Evolutionary conservation across 2,329 filamentous ascomycete species (phyloP), one percentile per base, ranked within the genome.

Genomic region (Exophiala sp.): DNA sequence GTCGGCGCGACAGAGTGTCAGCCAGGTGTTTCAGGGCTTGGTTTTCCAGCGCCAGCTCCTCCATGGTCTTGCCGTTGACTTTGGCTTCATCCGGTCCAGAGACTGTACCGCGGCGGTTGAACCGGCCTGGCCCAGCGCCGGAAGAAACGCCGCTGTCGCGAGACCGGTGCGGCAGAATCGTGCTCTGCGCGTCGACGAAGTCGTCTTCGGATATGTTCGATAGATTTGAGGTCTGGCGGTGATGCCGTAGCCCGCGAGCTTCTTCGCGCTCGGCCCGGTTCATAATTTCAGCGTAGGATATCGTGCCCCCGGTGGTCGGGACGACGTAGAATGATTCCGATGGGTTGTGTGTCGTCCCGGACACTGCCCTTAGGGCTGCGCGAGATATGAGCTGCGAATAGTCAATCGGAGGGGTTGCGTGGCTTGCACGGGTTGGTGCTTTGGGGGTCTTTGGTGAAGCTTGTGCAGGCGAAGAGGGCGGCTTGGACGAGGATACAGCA

Each of bases 31-130:
- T 91, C 43, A 97, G 76, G 8, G 86, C 86, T 55, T 85, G 79
- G 66, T 97, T 98, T 64, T 97, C 88, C 42, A 91, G 79, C 56
- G 85, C 82, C 8, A 97, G 76, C 67, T 98, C 93, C 67, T 98
- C 93, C 55, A 88, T 74, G 2, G 85, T 86, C 63, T 88, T 91
- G 1, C 65, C 64, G 43, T 63, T 66, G 22, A 67, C 48, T 46
- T 57, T 58, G 37, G 43, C 47, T 32, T 58, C 48, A 22, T 48
- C 35, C 10, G n/a, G n/a, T n/a, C 27, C 14, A 18, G 14, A n/a
- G 5, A n/a, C n/a, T n/a, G 8, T 48, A 23, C 46, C 37, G 45
- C 52, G 46, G n/a, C 50, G 51, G 27, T 34, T 14, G 34, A 47
- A 57, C 55, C 53, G 24, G 56, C 57, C 7, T 56, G 57, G 35